These are phyloP conservation scores for Talaromyces marneffei DNA, from an alignment of 2,329 filamentous ascomycete species.

Conservation along the genomic window DNA sequence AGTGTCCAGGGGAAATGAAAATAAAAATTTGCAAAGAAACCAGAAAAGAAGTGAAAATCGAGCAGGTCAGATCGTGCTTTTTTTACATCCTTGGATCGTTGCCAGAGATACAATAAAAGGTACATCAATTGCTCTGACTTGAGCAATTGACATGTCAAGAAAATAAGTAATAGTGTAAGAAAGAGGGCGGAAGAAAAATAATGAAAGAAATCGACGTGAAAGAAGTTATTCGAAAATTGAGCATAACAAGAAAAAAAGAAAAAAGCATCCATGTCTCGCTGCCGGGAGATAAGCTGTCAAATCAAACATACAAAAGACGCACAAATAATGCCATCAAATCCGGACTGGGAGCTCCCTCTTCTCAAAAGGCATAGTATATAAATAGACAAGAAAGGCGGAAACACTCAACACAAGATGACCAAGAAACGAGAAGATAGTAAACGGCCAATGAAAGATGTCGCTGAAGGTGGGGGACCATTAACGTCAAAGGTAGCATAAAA, in stretches of 20 bases:
- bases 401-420: conserved; percentile 21
- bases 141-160: neutral
- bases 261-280: conserved; percentile 7
- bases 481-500: conserved; percentile 27
- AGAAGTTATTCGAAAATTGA: conserved; percentile 7
- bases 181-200: neutral
- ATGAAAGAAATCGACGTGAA: conserved; percentile 3
- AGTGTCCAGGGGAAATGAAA: neutral
- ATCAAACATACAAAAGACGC: conserved; percentile 16
- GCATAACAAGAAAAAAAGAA: neutral
- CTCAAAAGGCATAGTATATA: conserved; percentile 14
- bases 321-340: conserved; percentile 24
- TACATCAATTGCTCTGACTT: neutral
- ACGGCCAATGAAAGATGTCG: conserved; percentile 20
- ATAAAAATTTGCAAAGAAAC: conserved; percentile 3
- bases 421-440: conserved; percentile 17
- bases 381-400: conserved; percentile 13
- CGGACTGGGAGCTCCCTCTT: conserved; percentile 23
- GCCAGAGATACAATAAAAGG: neutral
- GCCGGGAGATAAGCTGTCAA: conserved; percentile 14
- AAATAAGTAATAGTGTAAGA: neutral
- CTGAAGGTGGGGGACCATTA: conserved; percentile 24
- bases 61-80: neutral
- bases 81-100: conserved; percentile 6
- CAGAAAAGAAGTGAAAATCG: neutral